Evolutionary conservation across 768 basidiomycete genomes (phyloP).

Genomic region (Gloeostereum incarnatum): DNA sequence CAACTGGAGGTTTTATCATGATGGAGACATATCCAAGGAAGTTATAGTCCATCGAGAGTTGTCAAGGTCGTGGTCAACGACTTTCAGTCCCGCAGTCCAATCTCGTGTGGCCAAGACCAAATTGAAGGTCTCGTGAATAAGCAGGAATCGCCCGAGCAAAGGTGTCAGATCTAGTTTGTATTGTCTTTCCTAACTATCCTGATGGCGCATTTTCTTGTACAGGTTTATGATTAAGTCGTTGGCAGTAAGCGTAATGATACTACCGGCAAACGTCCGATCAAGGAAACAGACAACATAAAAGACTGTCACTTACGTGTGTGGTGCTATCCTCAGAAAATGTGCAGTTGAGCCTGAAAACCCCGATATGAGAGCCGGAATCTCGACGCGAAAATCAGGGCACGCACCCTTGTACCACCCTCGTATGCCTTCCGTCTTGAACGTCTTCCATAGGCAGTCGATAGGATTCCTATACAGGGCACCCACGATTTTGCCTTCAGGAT

Average conservation of each 20-base stretch:
- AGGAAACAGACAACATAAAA: neutral
- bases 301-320: slow-evolving; percentile 64
- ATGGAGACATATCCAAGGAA: no score
- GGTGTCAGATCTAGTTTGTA: no score
- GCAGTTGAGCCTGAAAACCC: slow-evolving; percentile 71
- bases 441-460: slow-evolving; percentile 96
- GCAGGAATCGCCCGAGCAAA: no score
- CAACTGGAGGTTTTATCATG: no score
- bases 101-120: no score
- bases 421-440: slow-evolving; percentile 80
- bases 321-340: slow-evolving; percentile 87
- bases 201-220: slow-evolving; percentile 41
- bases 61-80: no score
- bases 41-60: no score
- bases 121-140: no score
- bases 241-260: slow-evolving; percentile 84
- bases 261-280: slow-evolving; percentile 16
- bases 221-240: slow-evolving; percentile 71
- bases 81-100: no score
- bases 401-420: slow-evolving; percentile 94
- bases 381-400: slow-evolving; percentile 5
- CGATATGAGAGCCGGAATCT: slow-evolving; percentile 1
- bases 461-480: slow-evolving; percentile 86
- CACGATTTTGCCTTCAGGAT: slow-evolving; percentile 60
- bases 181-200: slow-evolving; percentile 16